Conservation (phyloP, 345 rosid species). For the Kandelia obovata region DNA sequence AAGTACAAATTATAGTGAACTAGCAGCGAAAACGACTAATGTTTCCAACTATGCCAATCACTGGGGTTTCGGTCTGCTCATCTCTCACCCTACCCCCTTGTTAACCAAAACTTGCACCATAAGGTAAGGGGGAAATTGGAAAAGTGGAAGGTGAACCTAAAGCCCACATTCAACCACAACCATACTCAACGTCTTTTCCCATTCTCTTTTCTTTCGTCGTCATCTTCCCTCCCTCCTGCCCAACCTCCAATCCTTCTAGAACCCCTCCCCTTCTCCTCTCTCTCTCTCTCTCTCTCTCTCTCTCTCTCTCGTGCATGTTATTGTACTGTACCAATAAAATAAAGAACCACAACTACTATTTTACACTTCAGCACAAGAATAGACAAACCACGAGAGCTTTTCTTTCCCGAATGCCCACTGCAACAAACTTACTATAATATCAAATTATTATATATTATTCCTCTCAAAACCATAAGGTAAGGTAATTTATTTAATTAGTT, state of each 20-base stretch:
- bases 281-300: slow-evolving; percentile 7
- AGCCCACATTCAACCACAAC: slow-evolving; percentile 57
- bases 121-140: slow-evolving; percentile 23
- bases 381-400: slow-evolving; percentile 32
- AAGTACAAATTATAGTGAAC: no score
- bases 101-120: slow-evolving; percentile 53
- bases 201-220: slow-evolving; percentile 24
- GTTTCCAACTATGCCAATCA: no score
- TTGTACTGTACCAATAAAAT: slow-evolving; percentile 39
- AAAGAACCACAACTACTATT: slow-evolving; percentile 51
- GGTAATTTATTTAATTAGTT: no score
- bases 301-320: slow-evolving; percentile 30
- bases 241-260: slow-evolving; percentile 63
- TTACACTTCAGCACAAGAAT: slow-evolving; percentile 31
- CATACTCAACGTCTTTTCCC: slow-evolving; percentile 27
- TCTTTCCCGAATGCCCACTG: slow-evolving; percentile 29
- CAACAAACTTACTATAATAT: slow-evolving; percentile 28
- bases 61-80: not conserved
- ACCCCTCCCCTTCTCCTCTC: slow-evolving; percentile 17
- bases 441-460: not conserved
- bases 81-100: slow-evolving; percentile 22
- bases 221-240: slow-evolving; percentile 24
- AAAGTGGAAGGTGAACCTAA: slow-evolving; percentile 67
- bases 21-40: no score
- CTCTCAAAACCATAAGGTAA: not conserved